phyloP scores from a whole-genome alignment of 495 filamentous ascomycete genomes.

The Echria macrotheca region DNA sequence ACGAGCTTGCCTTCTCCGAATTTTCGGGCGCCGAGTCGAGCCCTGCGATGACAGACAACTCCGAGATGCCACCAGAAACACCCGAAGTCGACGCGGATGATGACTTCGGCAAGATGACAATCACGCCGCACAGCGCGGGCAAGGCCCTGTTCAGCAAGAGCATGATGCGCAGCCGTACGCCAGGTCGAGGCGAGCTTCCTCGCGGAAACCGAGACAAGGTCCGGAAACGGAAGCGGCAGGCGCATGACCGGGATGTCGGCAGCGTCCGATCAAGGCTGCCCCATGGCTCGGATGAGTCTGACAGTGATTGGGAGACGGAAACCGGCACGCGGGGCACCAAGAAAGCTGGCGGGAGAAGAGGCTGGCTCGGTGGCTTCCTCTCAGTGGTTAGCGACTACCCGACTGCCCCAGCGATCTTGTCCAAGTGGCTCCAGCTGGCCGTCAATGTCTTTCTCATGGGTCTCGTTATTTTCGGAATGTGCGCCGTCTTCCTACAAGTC shows the following conservation, averaged over 20 bases:
- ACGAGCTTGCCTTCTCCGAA: constrained; percentile 58
- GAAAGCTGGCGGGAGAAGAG: constrained; percentile 29
- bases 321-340: constrained; percentile 6
- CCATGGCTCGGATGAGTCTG: constrained; percentile 57
- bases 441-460: constrained; percentile 71
- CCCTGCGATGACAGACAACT: constrained; percentile 59
- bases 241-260: constrained; percentile 38
- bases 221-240: constrained; percentile 41
- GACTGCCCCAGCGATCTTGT: constrained; percentile 77
- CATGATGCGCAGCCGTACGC: constrained; percentile 41
- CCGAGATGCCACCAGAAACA: constrained; percentile 52
- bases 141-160: constrained; percentile 36
- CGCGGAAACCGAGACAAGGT: constrained; percentile 35
- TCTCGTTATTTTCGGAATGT: constrained; percentile 64
- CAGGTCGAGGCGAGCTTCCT: constrained; percentile 37
- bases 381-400: constrained; percentile 71
- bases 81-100: constrained; percentile 36
- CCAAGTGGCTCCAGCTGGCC: constrained; percentile 74
- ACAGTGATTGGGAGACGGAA: constrained; percentile 26
- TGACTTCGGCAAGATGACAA: constrained; percentile 31
- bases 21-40: constrained; percentile 77
- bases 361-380: constrained; percentile 53
- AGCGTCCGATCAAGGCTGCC: constrained; percentile 35
- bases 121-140: constrained; percentile 34
- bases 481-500: constrained; percentile 63